These are phyloP conservation scores for Metschnikowia peoriensis DNA, from an alignment of 805 yeast species.

Conservation along the genomic window DNA sequence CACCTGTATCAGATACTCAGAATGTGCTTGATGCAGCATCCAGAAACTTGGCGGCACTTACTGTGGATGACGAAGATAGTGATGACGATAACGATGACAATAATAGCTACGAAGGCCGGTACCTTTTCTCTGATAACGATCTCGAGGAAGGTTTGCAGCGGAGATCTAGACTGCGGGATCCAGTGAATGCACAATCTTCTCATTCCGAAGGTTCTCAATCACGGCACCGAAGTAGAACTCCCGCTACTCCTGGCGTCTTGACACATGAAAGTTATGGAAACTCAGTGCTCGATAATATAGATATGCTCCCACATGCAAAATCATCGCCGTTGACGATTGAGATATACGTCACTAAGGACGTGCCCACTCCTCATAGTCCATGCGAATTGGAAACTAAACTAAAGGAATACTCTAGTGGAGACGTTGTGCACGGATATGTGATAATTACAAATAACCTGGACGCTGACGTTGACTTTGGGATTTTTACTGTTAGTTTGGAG, in stretches of 20 bases:
- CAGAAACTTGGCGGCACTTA: constrained; percentile 5
- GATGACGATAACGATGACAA: constrained; percentile 11
- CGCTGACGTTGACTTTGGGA: constrained; percentile 42
- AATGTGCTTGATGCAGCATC: constrained; percentile 12
- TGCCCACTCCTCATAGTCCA: constrained; percentile 43
- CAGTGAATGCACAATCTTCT: not conserved
- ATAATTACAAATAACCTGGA: constrained; percentile 47
- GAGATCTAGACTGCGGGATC: constrained; percentile 5
- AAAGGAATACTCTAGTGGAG: constrained; percentile 43
- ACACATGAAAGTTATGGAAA: constrained; percentile 34
- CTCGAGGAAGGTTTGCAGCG: constrained; percentile 18
- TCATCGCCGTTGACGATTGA: constrained; percentile 47
- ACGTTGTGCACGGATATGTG: constrained; percentile 45
- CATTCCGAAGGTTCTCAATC: not conserved
- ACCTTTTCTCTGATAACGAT: constrained; percentile 18
- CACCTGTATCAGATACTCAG: constrained; percentile 5
- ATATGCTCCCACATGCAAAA: constrained; percentile 43
- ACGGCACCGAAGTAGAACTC: constrained; percentile 4
- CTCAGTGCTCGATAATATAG: constrained; percentile 51
- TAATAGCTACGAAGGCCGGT: constrained; percentile 17
- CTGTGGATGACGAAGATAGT: not conserved
- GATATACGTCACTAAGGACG: constrained; percentile 52
- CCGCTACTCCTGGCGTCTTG: constrained; percentile 2
- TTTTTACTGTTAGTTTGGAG: constrained; percentile 34
- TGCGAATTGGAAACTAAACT: constrained; percentile 45